phyloP scores from a whole-genome alignment of 495 filamentous ascomycete genomes.

The Evansstolkia leycettana region DNA sequence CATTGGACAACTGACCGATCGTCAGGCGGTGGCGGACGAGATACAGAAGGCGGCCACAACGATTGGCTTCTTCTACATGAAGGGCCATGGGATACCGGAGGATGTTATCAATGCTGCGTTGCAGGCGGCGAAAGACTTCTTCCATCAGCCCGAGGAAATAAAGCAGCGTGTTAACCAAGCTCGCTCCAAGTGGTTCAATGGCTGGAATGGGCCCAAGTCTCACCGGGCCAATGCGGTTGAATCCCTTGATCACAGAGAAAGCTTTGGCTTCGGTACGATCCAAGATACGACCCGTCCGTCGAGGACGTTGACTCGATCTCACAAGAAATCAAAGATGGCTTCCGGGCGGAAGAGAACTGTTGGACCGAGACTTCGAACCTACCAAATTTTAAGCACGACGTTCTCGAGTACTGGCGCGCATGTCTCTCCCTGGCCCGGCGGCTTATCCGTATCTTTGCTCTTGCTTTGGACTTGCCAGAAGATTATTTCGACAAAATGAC shows the following conservation, averaged over 20 bases:
- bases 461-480: slow-evolving; percentile 35
- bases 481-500: slow-evolving; percentile 38
- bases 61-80: slow-evolving; percentile 44
- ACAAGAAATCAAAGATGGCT: slow-evolving; percentile 19
- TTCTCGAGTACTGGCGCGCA: slow-evolving; percentile 31
- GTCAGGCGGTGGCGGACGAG: slow-evolving; percentile 23
- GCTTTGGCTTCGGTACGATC: too few relatives aligned
- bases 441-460: slow-evolving; percentile 35
- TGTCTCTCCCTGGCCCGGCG: slow-evolving; percentile 35
- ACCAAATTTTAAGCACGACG: slow-evolving; percentile 32
- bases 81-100: slow-evolving; percentile 39
- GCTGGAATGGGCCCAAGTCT: slow-evolving; percentile 16
- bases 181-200: slow-evolving; percentile 14
- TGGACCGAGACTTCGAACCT: slow-evolving; percentile 35
- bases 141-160: slow-evolving; percentile 31
- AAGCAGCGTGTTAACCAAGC: slow-evolving; percentile 10
- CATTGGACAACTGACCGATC: slow-evolving; percentile 20
- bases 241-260: too few relatives aligned
- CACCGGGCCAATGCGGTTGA: slow-evolving; percentile 16
- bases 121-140: slow-evolving; percentile 27
- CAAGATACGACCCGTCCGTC: too few relatives aligned
- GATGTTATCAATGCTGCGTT: slow-evolving; percentile 29
- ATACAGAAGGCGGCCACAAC: slow-evolving; percentile 32
- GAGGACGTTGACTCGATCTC: too few relatives aligned
- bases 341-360: slow-evolving; percentile 40